Base-by-base conservation (phyloP, 2,329 filamentous ascomycete species). In the Gremmenia infestans region DNA sequence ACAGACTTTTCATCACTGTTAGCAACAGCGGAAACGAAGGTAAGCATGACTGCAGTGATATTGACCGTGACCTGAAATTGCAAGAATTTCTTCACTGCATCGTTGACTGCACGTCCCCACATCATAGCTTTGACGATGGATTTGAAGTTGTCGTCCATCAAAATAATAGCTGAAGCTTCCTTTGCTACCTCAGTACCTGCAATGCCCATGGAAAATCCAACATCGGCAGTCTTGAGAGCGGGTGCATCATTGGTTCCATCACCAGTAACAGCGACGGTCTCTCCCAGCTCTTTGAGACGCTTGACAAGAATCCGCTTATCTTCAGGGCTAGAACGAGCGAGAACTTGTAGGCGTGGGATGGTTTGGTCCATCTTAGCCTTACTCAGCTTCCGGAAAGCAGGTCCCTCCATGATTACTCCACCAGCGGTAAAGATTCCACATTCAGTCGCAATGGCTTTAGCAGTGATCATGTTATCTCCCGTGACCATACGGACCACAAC, bases 21-120 rank as follows among this genome's bases (percentile, higher is more conserved):
- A 39, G 83, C 79, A n/a, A 91, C 86, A 15, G 88, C 84, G 2
- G 88, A 87, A 54, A 91, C 82, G 63, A 92, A 91, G 0, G 88
- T 89, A 45, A 91, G 75, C n/a, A 86, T 65, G 50, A 91, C 88
- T 49, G 88, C 88, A 3, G 88, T 91, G 65, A 91, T 89, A 74
- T 91, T 92, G 71, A 92, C 88, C 0, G 82, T 86, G 63, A 87
- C 78, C 72, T 86, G 82, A 56, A 81, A 81, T 61, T 81, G 74
- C 49, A 80, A 67, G 63, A 80, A 80, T 62, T 80, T 80, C 67
- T 77, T 74, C 36, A 80, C 78, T 2, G 78, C 76, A 61, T 80
- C 78, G 60, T 80, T 80, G 57, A 79, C 79, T 17, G 81, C 80
- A 57, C 81, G 77, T 53, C 81, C 81, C 81, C 81, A 84, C 74